A percentile compares a stretch with the other conserved stretches of the same genome.
Evolutionary conservation across 2,329 filamentous ascomycete genomes (phyloP).

Genomic region (Shiraia sp.): DNA sequence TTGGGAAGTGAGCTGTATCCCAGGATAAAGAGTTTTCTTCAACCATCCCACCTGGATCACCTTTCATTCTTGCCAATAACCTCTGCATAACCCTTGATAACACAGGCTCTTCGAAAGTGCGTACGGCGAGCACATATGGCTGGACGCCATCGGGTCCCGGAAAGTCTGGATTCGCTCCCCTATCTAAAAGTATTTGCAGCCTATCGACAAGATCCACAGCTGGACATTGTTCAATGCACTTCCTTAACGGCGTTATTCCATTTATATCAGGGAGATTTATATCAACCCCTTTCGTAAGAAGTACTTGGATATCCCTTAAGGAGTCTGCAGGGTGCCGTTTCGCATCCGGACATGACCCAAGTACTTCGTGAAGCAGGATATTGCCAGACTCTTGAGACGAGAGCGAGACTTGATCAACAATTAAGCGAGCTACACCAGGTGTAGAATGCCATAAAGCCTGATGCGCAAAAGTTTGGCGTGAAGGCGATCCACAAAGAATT

Average conservation of each 20-base stretch:
- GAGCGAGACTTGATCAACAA: slow-evolving; percentile 25
- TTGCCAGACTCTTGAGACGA: slow-evolving; percentile 16
- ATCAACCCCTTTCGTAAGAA: slow-evolving; percentile 31
- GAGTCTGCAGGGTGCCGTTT: slow-evolving; percentile 37
- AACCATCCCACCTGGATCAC: slow-evolving; percentile 11
- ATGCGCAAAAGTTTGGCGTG: slow-evolving; percentile 31
- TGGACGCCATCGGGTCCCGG: slow-evolving; percentile 22
- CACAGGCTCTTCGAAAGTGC: slow-evolving; percentile 31
- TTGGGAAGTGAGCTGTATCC: slow-evolving; percentile 31
- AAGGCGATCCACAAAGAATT: slow-evolving; percentile 24
- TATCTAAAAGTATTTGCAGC: slow-evolving; percentile 29
- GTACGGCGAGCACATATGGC: slow-evolving; percentile 32
- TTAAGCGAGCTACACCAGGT: slow-evolving; percentile 23
- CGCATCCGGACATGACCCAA: slow-evolving; percentile 34
- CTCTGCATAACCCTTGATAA: slow-evolving; percentile 27
- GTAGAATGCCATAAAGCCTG: slow-evolving; percentile 41
- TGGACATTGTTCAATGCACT: slow-evolving; percentile 32
- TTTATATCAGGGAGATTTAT: slow-evolving; percentile 24
- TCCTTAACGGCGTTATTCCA: slow-evolving; percentile 26
- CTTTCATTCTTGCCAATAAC: slow-evolving; percentile 28
- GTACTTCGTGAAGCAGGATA: slow-evolving; percentile 32
- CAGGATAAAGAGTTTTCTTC: slow-evolving; percentile 19
- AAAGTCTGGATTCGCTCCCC: slow-evolving; percentile 36
- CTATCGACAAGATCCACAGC: slow-evolving; percentile 31
- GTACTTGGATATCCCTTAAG: slow-evolving; percentile 33